phyloP scores from a whole-genome alignment of 2,329 filamentous ascomycete genomes.

The Bipolaris oryzae region DNA sequence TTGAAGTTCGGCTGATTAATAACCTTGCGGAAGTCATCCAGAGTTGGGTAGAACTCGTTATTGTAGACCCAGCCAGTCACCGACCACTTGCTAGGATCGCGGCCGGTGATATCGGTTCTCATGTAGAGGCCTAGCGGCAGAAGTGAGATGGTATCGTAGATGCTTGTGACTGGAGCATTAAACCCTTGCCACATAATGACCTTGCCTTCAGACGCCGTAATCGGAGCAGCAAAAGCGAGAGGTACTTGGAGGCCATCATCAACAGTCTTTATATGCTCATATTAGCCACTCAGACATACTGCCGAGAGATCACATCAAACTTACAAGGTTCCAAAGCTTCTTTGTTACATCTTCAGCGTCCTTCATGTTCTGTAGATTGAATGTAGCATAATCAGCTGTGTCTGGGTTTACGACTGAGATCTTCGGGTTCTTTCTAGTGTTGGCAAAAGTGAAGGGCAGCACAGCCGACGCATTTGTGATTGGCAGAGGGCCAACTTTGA shows the following conservation, averaged over 20 bases:
- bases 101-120: conserved; percentile 2
- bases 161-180: background rate
- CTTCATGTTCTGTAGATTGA: background rate
- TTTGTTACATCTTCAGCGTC: conserved; percentile 1
- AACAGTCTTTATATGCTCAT: background rate
- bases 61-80: conserved; percentile 4
- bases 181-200: conserved; percentile 2
- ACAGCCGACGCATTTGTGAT: background rate
- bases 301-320: background rate
- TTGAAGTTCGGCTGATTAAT: background rate
- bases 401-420: background rate
- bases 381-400: background rate
- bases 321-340: conserved; percentile 1
- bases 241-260: conserved; percentile 1
- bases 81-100: background rate
- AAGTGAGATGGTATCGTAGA: background rate
- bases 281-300: background rate
- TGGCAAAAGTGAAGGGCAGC: background rate
- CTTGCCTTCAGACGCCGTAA: background rate
- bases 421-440: background rate
- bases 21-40: conserved; percentile 1
- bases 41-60: background rate
- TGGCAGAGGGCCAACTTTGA: conserved; percentile 1
- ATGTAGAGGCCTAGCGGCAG: background rate
- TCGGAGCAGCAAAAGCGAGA: background rate